These are phyloP conservation scores for Plasmopara muralis DNA, from an alignment of 352 stramenopile genomes.

Conservation along the genomic window DNA sequence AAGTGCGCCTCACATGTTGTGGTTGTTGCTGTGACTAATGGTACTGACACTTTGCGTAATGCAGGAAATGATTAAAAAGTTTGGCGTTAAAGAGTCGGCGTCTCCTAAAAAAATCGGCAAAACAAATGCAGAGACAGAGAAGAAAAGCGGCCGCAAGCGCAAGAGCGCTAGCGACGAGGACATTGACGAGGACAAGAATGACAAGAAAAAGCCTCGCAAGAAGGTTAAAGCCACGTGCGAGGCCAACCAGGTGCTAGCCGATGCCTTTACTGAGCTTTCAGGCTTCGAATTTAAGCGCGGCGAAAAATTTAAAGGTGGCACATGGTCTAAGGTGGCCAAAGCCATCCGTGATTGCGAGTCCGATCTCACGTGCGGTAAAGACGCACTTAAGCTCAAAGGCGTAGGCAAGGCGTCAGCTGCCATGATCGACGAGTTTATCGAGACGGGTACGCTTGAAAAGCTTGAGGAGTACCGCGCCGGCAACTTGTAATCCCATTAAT, in stretches of 20 bases:
- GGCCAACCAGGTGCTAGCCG: conserved; percentile 63
- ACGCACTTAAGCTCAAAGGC: conserved; percentile 76
- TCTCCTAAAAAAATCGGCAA: conserved; percentile 32
- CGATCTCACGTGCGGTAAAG: conserved; percentile 62
- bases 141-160: conserved; percentile 23
- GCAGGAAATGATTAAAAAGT: conserved; percentile 78
- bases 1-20: conserved; percentile 25
- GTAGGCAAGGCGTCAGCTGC: conserved; percentile 72
- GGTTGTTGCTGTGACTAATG: neutral
- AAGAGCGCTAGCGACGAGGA: conserved; percentile 32
- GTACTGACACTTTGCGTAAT: neutral
- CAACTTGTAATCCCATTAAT: conserved; percentile 50
- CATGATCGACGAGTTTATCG: conserved; percentile 85
- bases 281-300: conserved; percentile 85
- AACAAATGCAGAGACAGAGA: conserved; percentile 26
- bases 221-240: conserved; percentile 44
- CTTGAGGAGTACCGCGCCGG: conserved; percentile 82
- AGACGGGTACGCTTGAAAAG: conserved; percentile 68
- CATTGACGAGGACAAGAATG: conserved; percentile 40
- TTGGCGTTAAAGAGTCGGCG: conserved; percentile 39
- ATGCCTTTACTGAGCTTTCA: conserved; percentile 77
- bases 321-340: conserved; percentile 85
- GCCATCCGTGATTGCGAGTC: conserved; percentile 67
- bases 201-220: conserved; percentile 49
- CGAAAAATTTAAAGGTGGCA: conserved; percentile 81